Evolutionary conservation across 2,329 filamentous ascomycete species (phyloP).

Genomic region (Colletotrichum gigasporum): DNA sequence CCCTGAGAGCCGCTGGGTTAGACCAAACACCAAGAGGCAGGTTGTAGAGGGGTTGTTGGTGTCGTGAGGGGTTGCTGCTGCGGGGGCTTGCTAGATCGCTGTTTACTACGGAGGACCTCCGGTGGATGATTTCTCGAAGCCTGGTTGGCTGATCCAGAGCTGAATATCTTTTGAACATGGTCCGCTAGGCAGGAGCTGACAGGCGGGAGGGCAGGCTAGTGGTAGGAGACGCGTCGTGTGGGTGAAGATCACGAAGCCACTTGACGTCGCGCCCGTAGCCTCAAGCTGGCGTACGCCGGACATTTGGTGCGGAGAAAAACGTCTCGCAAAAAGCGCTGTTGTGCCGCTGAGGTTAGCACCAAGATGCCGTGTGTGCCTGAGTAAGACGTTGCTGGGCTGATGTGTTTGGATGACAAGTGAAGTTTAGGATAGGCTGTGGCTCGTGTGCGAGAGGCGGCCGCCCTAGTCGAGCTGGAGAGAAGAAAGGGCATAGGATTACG

Average conservation of each 20-base stretch:
- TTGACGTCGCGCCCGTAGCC: background rate
- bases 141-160: background rate
- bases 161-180: background rate
- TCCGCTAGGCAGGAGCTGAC: background rate
- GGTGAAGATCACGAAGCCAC: conserved; percentile 1
- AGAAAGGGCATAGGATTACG: background rate
- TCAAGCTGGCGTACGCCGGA: conserved; percentile 4
- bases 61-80: background rate
- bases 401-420: background rate
- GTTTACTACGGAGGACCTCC: background rate
- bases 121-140: background rate
- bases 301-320: conserved; percentile 7
- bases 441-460: conserved; percentile 16
- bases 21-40: background rate
- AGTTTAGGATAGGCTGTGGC: conserved; percentile 16
- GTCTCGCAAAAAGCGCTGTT: background rate
- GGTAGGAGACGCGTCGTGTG: background rate
- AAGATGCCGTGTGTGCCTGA: background rate
- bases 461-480: conserved; percentile 7
- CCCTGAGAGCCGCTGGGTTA: background rate
- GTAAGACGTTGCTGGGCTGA: background rate
- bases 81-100: background rate
- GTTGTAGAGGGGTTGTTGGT: background rate
- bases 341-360: background rate
- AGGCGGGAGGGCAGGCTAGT: background rate